phyloP scores from a whole-genome alignment of 2,329 filamentous ascomycete genomes.

The Neonectria ditissima region DNA sequence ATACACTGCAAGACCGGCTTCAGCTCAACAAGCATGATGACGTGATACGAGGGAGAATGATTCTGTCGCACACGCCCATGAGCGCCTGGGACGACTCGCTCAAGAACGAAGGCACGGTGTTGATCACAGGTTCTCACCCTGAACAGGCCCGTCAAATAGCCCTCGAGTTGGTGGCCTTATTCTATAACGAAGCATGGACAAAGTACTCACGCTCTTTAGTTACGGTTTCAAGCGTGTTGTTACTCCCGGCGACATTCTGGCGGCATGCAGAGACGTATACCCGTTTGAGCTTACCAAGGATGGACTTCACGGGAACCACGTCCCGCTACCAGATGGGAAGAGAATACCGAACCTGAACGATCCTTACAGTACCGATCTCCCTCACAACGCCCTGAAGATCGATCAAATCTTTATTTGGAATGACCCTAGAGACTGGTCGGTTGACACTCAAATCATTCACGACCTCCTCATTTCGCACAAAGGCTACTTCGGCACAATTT shows the following conservation, averaged over 20 bases:
- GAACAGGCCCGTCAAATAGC: constrained; percentile 79
- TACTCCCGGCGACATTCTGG: constrained; percentile 86
- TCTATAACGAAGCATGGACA: constrained; percentile 35
- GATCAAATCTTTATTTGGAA: constrained; percentile 95
- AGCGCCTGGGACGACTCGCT: constrained; percentile 65
- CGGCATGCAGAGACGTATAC: constrained; percentile 79
- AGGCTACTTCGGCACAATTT: constrained; percentile 87
- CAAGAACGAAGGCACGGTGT: constrained; percentile 64
- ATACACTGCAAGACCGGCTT: constrained; percentile 50
- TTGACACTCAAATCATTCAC: constrained; percentile 86
- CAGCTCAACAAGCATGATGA: constrained; percentile 48
- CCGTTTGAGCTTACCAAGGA: constrained; percentile 73
- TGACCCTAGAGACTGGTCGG: constrained; percentile 94
- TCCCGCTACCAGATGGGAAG: constrained; percentile 50
- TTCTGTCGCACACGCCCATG: constrained; percentile 92
- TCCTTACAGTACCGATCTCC: constrained; percentile 51
- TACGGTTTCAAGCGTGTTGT: constrained; percentile 86
- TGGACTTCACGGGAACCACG: constrained; percentile 46
- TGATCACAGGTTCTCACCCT: constrained; percentile 79
- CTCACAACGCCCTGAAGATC: constrained; percentile 72
- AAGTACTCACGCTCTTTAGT: constrained; percentile 40
- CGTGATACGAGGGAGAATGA: constrained; percentile 51
- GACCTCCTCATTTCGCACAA: constrained; percentile 83
- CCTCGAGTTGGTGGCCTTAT: constrained; percentile 60
- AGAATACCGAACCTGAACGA: constrained; percentile 47